Evolutionary conservation across 139 green algal genomes (phyloP), one percentile per base, ranked within the genome.

Genomic region (Bryopsis sp.): DNA sequence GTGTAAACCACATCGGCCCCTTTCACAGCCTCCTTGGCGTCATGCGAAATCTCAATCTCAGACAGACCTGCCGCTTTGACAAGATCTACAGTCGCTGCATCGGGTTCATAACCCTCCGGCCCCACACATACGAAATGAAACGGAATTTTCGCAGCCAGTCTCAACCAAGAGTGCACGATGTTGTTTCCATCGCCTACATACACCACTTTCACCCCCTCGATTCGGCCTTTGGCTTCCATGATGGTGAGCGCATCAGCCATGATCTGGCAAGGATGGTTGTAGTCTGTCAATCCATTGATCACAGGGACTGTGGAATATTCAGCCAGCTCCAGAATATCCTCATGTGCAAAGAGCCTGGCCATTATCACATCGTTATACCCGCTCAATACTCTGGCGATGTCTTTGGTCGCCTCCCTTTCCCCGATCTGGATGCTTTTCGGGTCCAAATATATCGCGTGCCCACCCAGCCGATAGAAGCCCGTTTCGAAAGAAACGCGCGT

Each of bases 161-260:
- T 81, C 48, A 98, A 72, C 92, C 90, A 98, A 15, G 82, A 93
- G 84, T 98, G 89, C 36, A 81, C 89, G 64, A 99, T 99, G 85
- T 99, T 99, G 84, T 99, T 99, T 72, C 94, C 94, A 71, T 99
- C 94, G 36, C 94, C 94, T 0, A 99, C 89, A 74, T 98, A 99
- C 38, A 88, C 89, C 61, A 88, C 72, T 79, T 97, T 97, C 33
- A 86, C 76, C 19, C 86, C 88, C 74, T 95, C 86, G 29, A 96
- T 76, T 46, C 36, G 61, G 33, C 87, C 87, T 63, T 87, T 82
- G 39, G 80, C 72, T 76, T 98, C 92, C 2, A 95, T 76, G 36
- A 98, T 92, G 0, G 94, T 99, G 50, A 98, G 74, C 36, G 92
- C 92, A 60, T 99, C 94, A 3, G 94, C 91, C 90, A 99, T 97